phyloP scores from a whole-genome alignment of 148 eudicot genomes.

The Rhododendron griersonianum region DNA sequence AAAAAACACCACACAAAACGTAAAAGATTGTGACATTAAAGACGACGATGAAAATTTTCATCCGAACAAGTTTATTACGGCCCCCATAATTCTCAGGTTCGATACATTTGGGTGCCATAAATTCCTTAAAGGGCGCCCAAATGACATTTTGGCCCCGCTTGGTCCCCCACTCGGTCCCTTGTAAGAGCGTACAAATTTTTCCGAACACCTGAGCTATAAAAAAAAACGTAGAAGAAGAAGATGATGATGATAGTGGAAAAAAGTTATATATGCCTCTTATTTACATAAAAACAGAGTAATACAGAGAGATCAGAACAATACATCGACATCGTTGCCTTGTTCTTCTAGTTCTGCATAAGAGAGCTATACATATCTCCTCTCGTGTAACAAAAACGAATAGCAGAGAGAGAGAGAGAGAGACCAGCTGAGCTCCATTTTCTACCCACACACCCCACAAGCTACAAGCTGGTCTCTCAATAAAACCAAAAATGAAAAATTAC shows the following conservation, averaged over 20 bases:
- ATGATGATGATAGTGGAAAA: too few species aligned
- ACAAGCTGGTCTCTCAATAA: slow-evolving; percentile 39
- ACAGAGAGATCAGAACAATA: slow-evolving; percentile 5
- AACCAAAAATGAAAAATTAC: neutral
- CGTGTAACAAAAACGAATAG: slow-evolving; percentile 11
- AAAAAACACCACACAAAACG: neutral
- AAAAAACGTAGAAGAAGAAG: too few species aligned
- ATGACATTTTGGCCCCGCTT: too few species aligned
- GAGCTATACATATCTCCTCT: slow-evolving; percentile 7
- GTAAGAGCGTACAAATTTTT: neutral
- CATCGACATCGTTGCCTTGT: too few species aligned
- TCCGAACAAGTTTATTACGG: neutral
- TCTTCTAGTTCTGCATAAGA: neutral
- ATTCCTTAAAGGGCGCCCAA: too few species aligned
- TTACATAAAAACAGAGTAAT: neutral
- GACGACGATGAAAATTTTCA: neutral
- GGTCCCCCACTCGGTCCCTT: neutral
- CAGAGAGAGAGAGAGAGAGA: slow-evolving; percentile 25
- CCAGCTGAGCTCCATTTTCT: slow-evolving; percentile 76
- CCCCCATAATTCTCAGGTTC: neutral
- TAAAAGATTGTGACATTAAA: neutral
- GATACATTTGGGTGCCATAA: too few species aligned
- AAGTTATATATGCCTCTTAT: neutral
- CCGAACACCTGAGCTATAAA: neutral
- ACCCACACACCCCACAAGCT: slow-evolving; percentile 34